phyloP scores from a whole-genome alignment of 2,329 filamentous ascomycete species.

The Sclerotinia borealis region DNA sequence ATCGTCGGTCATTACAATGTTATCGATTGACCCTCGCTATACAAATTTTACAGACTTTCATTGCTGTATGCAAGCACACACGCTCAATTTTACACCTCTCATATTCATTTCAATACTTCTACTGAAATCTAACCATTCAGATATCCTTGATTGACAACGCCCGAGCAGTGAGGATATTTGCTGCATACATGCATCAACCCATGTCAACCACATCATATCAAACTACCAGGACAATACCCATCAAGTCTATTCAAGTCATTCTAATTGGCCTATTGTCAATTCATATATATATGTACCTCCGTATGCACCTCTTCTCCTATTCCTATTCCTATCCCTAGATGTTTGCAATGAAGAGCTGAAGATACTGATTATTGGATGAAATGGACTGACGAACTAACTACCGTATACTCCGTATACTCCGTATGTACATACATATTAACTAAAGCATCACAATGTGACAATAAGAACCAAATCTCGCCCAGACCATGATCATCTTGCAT shows the following conservation, averaged over 20 bases:
- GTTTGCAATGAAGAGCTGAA: not conserved
- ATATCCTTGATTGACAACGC: not conserved
- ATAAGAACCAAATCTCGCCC: not conserved
- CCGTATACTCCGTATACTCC: no score
- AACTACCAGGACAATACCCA: slow-evolving; percentile 6
- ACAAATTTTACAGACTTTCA: not conserved
- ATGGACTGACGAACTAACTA: no score
- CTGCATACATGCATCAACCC: slow-evolving; percentile 7
- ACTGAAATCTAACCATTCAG: slow-evolving; percentile 2
- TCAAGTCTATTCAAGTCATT: not conserved
- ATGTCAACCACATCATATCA: not conserved
- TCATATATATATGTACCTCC: not conserved
- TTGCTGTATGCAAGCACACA: not conserved
- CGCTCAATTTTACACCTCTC: no score
- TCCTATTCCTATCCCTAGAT: no score
- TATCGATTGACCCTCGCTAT: not conserved
- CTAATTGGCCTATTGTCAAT: not conserved
- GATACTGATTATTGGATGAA: not conserved
- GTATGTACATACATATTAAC: no score
- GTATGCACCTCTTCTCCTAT: not conserved
- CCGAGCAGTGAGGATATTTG: not conserved
- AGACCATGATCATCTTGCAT: not conserved
- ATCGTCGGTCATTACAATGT: not conserved
- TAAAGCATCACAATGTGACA: not conserved
- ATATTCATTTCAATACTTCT: not conserved